Conservation (phyloP, 345 rosid species). For the Eucalyptus shirleyi region DNA sequence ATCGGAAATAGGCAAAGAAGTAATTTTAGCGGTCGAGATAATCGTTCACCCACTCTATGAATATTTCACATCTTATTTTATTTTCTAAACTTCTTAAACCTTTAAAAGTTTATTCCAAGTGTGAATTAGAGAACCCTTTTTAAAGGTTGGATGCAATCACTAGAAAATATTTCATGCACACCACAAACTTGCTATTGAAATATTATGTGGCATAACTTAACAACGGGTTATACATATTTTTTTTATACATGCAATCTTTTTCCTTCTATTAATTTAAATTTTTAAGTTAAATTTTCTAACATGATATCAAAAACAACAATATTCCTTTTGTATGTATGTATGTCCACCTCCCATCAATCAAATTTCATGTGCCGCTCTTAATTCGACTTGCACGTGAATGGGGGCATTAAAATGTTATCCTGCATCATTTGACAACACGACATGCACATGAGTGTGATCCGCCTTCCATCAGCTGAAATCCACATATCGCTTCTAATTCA, state of each 20-base stretch:
- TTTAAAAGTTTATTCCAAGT: background rate
- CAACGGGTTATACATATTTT: no score
- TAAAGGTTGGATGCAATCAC: fast-evolving
- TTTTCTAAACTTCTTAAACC: background rate
- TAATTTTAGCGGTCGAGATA: background rate
- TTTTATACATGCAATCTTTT: fast-evolving
- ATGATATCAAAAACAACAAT: fast-evolving
- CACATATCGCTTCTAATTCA: background rate
- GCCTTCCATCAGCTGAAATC: background rate
- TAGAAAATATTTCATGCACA: background rate
- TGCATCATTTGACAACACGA: fast-evolving
- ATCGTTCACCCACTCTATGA: background rate
- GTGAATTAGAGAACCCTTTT: background rate
- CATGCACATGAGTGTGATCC: background rate
- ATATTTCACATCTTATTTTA: background rate
- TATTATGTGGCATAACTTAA: fast-evolving
- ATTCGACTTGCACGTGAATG: background rate
- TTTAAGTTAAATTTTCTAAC: fast-evolving
- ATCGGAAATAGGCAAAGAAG: fast-evolving
- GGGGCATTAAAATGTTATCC: background rate
- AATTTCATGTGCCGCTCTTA: no score
- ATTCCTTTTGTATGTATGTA: no score
- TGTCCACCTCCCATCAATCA: background rate
- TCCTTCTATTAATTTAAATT: fast-evolving
- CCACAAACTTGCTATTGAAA: background rate